Base-by-base conservation (phyloP, 2,329 filamentous ascomycete species). In the Parastagonospora avenae region DNA sequence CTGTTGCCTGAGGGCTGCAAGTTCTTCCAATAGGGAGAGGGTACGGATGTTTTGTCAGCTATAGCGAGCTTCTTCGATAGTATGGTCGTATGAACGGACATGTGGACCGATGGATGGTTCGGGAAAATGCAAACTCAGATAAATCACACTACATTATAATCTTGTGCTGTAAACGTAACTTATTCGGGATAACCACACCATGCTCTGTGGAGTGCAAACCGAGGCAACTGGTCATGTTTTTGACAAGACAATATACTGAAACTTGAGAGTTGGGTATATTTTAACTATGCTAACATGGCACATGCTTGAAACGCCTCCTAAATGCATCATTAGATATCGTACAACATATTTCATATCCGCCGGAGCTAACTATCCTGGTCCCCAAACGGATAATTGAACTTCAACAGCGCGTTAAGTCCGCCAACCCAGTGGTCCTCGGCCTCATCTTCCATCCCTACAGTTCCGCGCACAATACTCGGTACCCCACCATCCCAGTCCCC, bases 301-400 rank as follows among this genome's bases (percentile, higher is more conserved):
- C n/a, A n/a, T n/a, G n/a, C n/a, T n/a, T n/a, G n/a, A n/a, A n/a
- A n/a, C n/a, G n/a, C n/a, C n/a, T n/a, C n/a, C n/a, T n/a, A n/a
- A 24, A 24, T 24, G 19, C 19, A 24, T 24, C 19, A 24, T 24
- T 24, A 24, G 19, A 24, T 24, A 24, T 32, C n/a, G 30, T 32
- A 32, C 30, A 32, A n/a, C 7, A 11, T 32, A n/a, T n/a, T n/a
- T n/a, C 30, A 32, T 40, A 15, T 9, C 10, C 39, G 10, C 8
- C 6, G 9, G 4, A 12, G 8, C 31, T 29, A 67, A 1, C 51
- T 14, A 42, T 72, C 69, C 49, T 73, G 70, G 40, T 74, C 88
- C 1, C 94, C 94, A 79, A 97, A 97, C 0, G 93, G 92, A 76
- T 96, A 91, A 73, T 99, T 99, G 72, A 97, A 99, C 77, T 99